Base-by-base conservation (phyloP, 768 basidiomycete genomes). In the Chiua virens region DNA sequence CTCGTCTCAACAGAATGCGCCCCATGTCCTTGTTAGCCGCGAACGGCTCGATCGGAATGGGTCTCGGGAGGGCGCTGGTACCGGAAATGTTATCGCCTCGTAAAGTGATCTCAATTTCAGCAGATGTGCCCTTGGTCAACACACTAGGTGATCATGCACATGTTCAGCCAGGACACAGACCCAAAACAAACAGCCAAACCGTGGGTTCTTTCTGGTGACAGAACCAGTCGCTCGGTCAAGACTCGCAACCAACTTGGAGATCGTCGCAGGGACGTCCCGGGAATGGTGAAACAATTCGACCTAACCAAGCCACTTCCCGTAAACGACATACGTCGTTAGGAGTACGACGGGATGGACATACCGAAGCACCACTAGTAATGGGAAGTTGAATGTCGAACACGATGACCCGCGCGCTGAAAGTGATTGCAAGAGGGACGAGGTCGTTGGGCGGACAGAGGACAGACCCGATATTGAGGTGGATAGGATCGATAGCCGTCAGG, bases 231-330 rank as follows among this genome's bases (percentile, higher is more conserved):
- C 71, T 47, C 92, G 82, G 62, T 98, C 96, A 10, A 95, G 69
- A 1, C 81, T 85, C 1, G 87, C 78, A n/a, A 89, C 67, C 25
- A 98, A 76, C 58, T 87, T 92, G 5, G 84, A 81, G 46, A 97
- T 80, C 11, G 87, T 90, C 1, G 93, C 96, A 9, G 97, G 93
- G 3, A 96, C 83, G 65, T 98, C 92, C 38, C 83, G 80, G 1
- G 93, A 95, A 63, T 99, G 95, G 63, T 97, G 92, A 72, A 92
- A 98, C 11, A 99, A 73, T 66, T 99, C 97, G 40, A 98, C 79
- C 92, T 91, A 39, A 3, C 6, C 10, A 32, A 30, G 21, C 38
- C 21, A 51, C 32, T 22, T 20, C 20, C 23, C 13, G 40, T 50
- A 38, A 57, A 42, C 22, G 8, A 25, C 9, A 3, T 40, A 8